These are phyloP conservation scores for Colletotrichum lini DNA, from an alignment of 2,329 filamentous ascomycete genomes.

Conservation along the genomic window DNA sequence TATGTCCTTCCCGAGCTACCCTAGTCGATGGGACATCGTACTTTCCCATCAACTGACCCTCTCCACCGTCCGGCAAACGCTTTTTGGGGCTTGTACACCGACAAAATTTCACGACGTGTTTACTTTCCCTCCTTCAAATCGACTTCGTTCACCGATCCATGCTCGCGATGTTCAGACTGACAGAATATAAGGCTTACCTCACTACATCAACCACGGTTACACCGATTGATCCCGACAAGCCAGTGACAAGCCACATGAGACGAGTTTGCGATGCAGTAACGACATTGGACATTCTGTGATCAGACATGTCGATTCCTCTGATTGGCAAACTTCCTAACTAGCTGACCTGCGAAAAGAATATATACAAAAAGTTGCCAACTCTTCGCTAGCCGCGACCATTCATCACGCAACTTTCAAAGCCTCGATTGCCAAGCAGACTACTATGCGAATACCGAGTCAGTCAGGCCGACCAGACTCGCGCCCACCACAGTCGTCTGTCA, in stretches of 20 bases:
- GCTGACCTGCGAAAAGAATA: no score
- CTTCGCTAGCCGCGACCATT: background rate
- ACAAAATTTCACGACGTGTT: no score
- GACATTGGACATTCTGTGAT: no score
- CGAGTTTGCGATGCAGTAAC: background rate
- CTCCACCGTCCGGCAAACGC: no score
- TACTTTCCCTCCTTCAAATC: no score
- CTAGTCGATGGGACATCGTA: no score
- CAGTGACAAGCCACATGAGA: slow-evolving; percentile 13
- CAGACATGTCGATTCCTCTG: background rate
- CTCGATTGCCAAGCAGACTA: background rate
- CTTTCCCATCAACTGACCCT: background rate
- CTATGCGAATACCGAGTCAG: background rate
- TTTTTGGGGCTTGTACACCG: no score
- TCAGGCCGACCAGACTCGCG: background rate
- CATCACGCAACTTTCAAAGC: background rate
- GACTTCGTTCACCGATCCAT: no score
- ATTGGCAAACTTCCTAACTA: background rate
- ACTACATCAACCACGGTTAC: background rate
- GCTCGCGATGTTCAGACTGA: no score
- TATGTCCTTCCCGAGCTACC: background rate
- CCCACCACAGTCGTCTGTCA: background rate
- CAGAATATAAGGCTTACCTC: background rate
- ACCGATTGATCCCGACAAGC: background rate
- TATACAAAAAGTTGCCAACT: background rate